phyloP scores from a whole-genome alignment of 257 asterid species.

The Eustoma russellianum region DNA sequence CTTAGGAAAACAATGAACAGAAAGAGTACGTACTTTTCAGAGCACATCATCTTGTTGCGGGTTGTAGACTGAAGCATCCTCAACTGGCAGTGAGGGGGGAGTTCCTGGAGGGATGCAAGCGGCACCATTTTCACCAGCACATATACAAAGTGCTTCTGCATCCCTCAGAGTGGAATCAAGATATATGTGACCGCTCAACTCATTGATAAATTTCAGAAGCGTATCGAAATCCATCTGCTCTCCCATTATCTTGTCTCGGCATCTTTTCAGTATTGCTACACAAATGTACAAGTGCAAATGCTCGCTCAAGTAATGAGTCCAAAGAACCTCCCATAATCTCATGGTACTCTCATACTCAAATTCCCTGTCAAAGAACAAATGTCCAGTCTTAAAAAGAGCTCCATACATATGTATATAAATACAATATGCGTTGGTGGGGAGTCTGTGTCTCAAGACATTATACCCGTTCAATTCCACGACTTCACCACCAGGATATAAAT shows the following conservation, averaged over 20 bases:
- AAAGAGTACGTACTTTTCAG: constrained; percentile 15
- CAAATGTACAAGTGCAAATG: constrained; percentile 85
- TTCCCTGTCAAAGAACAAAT: constrained; percentile 44
- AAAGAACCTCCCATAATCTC: constrained; percentile 86
- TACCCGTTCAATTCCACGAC: too few relatives aligned
- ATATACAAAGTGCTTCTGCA: constrained; percentile 84
- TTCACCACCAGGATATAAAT: too few relatives aligned
- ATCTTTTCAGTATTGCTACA: constrained; percentile 74
- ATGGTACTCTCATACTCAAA: constrained; percentile 73
- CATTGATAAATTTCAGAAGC: constrained; percentile 84
- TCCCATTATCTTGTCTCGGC: constrained; percentile 67
- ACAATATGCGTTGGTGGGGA: too few relatives aligned
- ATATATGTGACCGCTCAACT: constrained; percentile 76
- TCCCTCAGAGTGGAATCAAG: constrained; percentile 79
- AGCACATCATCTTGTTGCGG: constrained; percentile 70
- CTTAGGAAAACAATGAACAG: not conserved
- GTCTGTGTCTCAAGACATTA: too few relatives aligned
- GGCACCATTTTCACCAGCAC: constrained; percentile 93
- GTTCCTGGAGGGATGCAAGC: constrained; percentile 94
- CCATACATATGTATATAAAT: too few relatives aligned
- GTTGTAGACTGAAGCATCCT: constrained; percentile 54
- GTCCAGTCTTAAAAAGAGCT: too few relatives aligned
- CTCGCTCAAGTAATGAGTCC: constrained; percentile 86
- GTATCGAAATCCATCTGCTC: constrained; percentile 96
- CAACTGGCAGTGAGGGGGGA: constrained; percentile 85